phyloP scores from a whole-genome alignment of 2,329 filamentous ascomycete genomes.

The Sporothrix variecibatus region DNA sequence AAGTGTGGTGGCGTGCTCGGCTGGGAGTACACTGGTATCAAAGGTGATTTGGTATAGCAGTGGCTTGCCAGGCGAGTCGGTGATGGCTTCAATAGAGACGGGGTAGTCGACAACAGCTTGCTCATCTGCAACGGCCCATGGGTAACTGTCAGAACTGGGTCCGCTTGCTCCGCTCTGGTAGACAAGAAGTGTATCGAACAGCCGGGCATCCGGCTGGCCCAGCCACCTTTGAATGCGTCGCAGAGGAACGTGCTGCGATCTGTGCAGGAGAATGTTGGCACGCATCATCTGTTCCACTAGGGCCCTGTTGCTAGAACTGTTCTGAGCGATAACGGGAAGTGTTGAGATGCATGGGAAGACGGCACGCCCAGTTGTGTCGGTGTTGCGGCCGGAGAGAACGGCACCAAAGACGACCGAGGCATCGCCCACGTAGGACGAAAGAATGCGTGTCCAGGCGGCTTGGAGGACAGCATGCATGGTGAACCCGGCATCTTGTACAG shows the following conservation, averaged over 20 bases:
- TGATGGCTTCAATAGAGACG: slow-evolving; percentile 78
- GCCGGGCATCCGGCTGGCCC: slow-evolving; percentile 59
- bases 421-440: slow-evolving; percentile 78
- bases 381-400: slow-evolving; percentile 73
- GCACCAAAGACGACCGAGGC: slow-evolving; percentile 73
- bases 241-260: slow-evolving; percentile 72
- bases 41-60: slow-evolving; percentile 69
- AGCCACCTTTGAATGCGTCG: slow-evolving; percentile 72
- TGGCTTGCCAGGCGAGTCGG: slow-evolving; percentile 38
- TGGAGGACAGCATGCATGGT: slow-evolving; percentile 76
- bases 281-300: slow-evolving; percentile 65
- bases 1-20: slow-evolving; percentile 66
- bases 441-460: slow-evolving; percentile 73
- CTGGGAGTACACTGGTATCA: slow-evolving; percentile 64
- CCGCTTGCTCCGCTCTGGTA: slow-evolving; percentile 64
- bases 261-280: slow-evolving; percentile 64
- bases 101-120: slow-evolving; percentile 73
- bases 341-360: slow-evolving; percentile 82
- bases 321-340: slow-evolving; percentile 67
- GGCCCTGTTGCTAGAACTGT: slow-evolving; percentile 54
- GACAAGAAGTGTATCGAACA: slow-evolving; percentile 85
- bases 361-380: slow-evolving; percentile 58
- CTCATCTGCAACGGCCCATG: slow-evolving; percentile 67
- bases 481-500: slow-evolving; percentile 60
- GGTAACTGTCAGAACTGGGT: slow-evolving; percentile 26